A percentile compares a stretch with the other conserved stretches of the same genome.
Conservation (phyloP, 306 rosid species). For the Dryas octopetala region DNA sequence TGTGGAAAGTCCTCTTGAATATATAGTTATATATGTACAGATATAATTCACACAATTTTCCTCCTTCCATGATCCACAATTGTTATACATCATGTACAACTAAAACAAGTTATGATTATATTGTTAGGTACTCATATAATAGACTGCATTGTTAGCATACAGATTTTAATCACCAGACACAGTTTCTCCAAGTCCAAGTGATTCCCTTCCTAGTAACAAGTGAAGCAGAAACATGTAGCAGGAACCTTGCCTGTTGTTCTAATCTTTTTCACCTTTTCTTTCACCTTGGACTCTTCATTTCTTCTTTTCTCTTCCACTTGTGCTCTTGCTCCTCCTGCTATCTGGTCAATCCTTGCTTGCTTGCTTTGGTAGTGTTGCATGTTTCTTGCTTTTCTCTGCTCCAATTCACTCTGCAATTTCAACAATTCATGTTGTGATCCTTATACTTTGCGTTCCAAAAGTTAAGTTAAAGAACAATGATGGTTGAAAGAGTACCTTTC, state of each 20-base stretch:
- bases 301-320: slow-evolving; percentile 55
- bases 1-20: background rate
- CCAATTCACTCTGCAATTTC: slow-evolving; percentile 46
- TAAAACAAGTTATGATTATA: background rate
- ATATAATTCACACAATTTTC: background rate
- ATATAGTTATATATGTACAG: background rate
- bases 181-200: background rate
- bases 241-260: slow-evolving; percentile 44
- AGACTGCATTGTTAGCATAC: background rate
- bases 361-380: slow-evolving; percentile 44
- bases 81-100: background rate
- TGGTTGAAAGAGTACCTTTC: slow-evolving; percentile 31
- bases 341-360: slow-evolving; percentile 52
- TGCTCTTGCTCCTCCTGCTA: slow-evolving; percentile 54
- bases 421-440: background rate
- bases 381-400: slow-evolving; percentile 38
- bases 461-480: background rate
- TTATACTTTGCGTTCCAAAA: slow-evolving; percentile 10
- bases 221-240: slow-evolving; percentile 58
- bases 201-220: slow-evolving; percentile 31
- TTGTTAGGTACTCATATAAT: background rate
- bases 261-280: slow-evolving; percentile 43
- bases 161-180: background rate
- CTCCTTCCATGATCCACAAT: slow-evolving; percentile 11
- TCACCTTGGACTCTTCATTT: slow-evolving; percentile 46